A percentile compares a stretch with the other conserved stretches of the same genome.
These are phyloP conservation scores for Cenchrus fungigraminus DNA, from an alignment of 176 grass and related monocot species.

Conservation along the genomic window DNA sequence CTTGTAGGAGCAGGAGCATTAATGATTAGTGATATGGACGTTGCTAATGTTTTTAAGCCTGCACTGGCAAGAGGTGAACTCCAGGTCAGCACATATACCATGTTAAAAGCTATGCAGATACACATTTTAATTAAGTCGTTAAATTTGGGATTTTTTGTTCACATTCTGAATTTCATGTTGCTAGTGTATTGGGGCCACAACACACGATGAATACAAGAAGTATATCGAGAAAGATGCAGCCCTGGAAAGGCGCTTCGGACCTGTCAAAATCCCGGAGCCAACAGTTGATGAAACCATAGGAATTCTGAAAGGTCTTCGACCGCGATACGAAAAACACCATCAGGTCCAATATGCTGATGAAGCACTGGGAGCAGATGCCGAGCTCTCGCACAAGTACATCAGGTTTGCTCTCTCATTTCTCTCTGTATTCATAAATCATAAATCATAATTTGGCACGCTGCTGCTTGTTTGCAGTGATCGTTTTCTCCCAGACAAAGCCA, in stretches of 20 bases:
- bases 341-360: constrained; percentile 73
- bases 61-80: constrained; percentile 88
- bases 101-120: too few relatives aligned
- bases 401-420: constrained; percentile 42
- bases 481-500: constrained; percentile 84
- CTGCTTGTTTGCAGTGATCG: constrained; percentile 58
- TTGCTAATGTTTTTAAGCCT: constrained; percentile 81
- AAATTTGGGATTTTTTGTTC: not conserved
- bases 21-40: constrained; percentile 38
- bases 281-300: constrained; percentile 77
- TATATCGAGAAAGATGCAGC: constrained; percentile 85
- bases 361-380: constrained; percentile 59
- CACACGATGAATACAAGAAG: constrained; percentile 79
- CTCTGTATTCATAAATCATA: not conserved
- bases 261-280: constrained; percentile 78
- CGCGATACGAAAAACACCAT: constrained; percentile 81
- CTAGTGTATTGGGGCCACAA: constrained; percentile 84
- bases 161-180: not conserved
- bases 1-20: constrained; percentile 66
- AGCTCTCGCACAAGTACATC: constrained; percentile 84
- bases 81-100: constrained; percentile 36
- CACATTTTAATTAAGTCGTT: too few relatives aligned
- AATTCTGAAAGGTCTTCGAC: constrained; percentile 72
- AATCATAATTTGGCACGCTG: not conserved
- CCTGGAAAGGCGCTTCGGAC: constrained; percentile 81